A percentile compares a stretch with the other conserved stretches of the same genome.
Evolutionary conservation across 108 stramenopile genomes (phyloP).

Genomic region (Skeletonema tropicum): DNA sequence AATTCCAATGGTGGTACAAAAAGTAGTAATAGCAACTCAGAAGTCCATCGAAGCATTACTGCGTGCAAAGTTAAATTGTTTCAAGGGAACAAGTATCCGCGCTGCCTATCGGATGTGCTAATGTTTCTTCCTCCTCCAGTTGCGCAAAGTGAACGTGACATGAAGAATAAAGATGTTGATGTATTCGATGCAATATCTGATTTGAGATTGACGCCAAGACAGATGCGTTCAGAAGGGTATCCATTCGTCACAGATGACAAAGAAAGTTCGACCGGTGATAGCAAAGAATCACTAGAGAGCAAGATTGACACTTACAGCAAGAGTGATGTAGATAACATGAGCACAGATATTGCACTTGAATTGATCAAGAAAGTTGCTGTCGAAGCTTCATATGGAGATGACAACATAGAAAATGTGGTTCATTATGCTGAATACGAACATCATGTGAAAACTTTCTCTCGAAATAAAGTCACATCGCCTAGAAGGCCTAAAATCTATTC

Average conservation of each 20-base stretch:
- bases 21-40: conserved; percentile 5
- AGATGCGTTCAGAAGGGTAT: conserved; percentile 46
- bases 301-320: conserved; percentile 7
- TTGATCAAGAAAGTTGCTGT: conserved; percentile 43
- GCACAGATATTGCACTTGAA: conserved; percentile 12
- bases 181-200: conserved; percentile 23
- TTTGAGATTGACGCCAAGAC: conserved; percentile 29
- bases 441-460: conserved; percentile 34
- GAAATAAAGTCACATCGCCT: not conserved
- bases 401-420: conserved; percentile 17
- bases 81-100: conserved; percentile 32
- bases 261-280: not conserved
- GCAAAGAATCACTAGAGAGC: conserved; percentile 12
- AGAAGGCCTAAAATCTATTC: conserved; percentile 65
- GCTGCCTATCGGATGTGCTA: conserved; percentile 39
- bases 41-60: conserved; percentile 36
- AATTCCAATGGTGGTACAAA: not conserved
- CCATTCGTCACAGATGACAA: conserved; percentile 3
- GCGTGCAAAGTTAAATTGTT: conserved; percentile 53
- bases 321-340: not conserved
- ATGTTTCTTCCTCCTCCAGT: conserved; percentile 44
- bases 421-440: conserved; percentile 30
- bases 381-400: conserved; percentile 25
- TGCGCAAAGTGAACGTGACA: not conserved
- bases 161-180: conserved; percentile 12